Conservation (phyloP, 768 basidiomycete species). For the Pleurotus cornucopiae region DNA sequence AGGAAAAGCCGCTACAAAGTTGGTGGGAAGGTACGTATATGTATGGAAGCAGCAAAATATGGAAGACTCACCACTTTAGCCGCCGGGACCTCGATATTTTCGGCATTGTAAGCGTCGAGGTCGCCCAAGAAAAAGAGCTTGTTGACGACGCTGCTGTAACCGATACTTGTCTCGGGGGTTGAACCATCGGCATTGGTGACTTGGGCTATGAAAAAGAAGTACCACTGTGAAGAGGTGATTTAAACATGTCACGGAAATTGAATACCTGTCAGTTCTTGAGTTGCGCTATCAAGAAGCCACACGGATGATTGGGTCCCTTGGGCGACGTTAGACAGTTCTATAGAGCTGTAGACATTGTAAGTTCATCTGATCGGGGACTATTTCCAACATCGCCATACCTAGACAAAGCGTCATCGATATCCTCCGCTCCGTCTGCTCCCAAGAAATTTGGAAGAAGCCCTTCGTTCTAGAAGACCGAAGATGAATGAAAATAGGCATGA, state of each 20-base stretch:
- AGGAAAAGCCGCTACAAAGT: constrained; percentile 8
- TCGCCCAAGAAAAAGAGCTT: constrained; percentile 40
- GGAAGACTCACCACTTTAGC: constrained; percentile 8
- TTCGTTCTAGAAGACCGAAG: constrained; percentile 21
- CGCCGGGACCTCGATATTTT: constrained; percentile 12
- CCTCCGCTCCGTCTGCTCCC: not conserved
- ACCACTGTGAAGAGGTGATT: too few relatives aligned
- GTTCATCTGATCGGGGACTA: not conserved
- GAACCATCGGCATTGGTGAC: constrained; percentile 43
- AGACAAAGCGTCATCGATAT: constrained; percentile 2
- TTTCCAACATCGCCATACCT: not conserved
- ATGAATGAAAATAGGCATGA: not conserved
- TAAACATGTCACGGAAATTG: too few relatives aligned
- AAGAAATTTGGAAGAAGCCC: constrained; percentile 19
- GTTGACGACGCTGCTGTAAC: constrained; percentile 35
- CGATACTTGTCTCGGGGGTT: constrained; percentile 31
- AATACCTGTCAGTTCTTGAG: constrained; percentile 36
- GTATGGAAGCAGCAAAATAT: not conserved
- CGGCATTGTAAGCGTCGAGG: constrained; percentile 32
- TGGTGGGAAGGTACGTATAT: not conserved
- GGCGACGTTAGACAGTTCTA: constrained; percentile 17
- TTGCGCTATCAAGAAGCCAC: constrained; percentile 36
- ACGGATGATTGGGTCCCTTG: constrained; percentile 36
- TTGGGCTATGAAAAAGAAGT: constrained; percentile 27
- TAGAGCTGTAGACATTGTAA: constrained; percentile 21